A percentile compares a stretch with the other conserved stretches of the same genome.
These are phyloP conservation scores for Quercus gilva DNA, from an alignment of 306 rosid genomes.

Conservation along the genomic window DNA sequence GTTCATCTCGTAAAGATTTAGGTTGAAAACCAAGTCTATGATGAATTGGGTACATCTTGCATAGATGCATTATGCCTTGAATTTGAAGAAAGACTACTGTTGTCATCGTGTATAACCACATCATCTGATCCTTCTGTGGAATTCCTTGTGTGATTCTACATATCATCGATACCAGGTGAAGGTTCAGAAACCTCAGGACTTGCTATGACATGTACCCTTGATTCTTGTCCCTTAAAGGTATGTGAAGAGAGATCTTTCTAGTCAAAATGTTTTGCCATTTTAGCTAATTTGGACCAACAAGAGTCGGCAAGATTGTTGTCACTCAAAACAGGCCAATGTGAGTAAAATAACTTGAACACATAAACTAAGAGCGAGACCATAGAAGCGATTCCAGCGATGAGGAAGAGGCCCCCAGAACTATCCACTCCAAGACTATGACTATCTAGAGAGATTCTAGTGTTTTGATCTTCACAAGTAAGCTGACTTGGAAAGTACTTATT, in stretches of 20 bases:
- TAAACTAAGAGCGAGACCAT: neutral
- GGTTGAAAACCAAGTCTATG: too few species aligned
- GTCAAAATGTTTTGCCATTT: conserved; percentile 15
- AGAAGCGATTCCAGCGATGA: conserved; percentile 25
- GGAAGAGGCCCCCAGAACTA: conserved; percentile 45
- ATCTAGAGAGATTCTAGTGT: neutral
- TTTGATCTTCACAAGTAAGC: neutral
- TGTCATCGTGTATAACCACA: too few species aligned
- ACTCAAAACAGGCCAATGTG: neutral
- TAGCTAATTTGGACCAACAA: neutral
- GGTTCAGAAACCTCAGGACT: neutral
- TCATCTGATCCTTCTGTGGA: too few species aligned
- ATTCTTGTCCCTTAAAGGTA: neutral
- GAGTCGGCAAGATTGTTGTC: neutral
- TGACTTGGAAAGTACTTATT: conserved; percentile 10
- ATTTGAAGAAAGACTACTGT: too few species aligned
- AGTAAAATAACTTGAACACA: neutral
- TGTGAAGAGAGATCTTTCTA: neutral
- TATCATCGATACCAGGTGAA: too few species aligned
- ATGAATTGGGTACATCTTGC: too few species aligned
- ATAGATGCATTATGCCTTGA: too few species aligned
- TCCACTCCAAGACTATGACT: conserved; percentile 21
- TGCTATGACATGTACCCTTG: neutral
- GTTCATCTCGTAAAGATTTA: too few species aligned
- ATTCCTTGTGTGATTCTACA: too few species aligned